Evolutionary conservation across 2,329 filamentous ascomycete genomes (phyloP), one percentile per base, ranked within the genome.

Genomic region (Cercospora sesami): DNA sequence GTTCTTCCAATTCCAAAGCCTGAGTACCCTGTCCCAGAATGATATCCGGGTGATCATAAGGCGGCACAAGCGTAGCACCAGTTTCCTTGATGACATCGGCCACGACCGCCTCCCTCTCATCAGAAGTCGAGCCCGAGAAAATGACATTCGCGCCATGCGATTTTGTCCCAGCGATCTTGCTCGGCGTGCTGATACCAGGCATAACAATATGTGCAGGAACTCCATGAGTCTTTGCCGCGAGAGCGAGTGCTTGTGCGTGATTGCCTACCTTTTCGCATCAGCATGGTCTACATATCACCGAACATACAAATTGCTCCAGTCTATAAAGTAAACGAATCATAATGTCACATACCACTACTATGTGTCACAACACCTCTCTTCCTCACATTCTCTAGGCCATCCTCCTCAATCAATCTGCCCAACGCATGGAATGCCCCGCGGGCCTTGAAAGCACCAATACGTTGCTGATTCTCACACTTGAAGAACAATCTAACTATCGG

Each of bases 391-490:
- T 89, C 83, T 75, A 90, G 86, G 2, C 76, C 75, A 14, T 83
- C 85, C 71, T 87, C 86, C 42, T 89, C 83, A 76, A 90, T 88
- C 76, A 97, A 80, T 66, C 91, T 81, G 75, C 89, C 85, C 42
- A 97, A 78, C 0, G 94, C 93, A 79, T 97, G 92, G 74, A 97
- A 97, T 0, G 94, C 94, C 5, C 94, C 95, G 6, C 94, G 85
- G 16, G 89, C 91, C 82, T 98, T 98, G 84, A 98, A 98, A 0
- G 94, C 94, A 62, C 94, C 95, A 64, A 96, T 89, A 65, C 89
- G 88, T 83, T 98, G 95, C 67, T 92, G 83, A 79, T 97, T 97
- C 83, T 98, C 94, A 80, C 93, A 96, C 83, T 98, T 98, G 86
- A 98, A 96, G 83, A 92, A 95, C 63, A 98, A 84, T 12, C 88